Base-by-base conservation (phyloP, 1,139 yeast species). In the Candida pseudoviswanathii region DNA sequence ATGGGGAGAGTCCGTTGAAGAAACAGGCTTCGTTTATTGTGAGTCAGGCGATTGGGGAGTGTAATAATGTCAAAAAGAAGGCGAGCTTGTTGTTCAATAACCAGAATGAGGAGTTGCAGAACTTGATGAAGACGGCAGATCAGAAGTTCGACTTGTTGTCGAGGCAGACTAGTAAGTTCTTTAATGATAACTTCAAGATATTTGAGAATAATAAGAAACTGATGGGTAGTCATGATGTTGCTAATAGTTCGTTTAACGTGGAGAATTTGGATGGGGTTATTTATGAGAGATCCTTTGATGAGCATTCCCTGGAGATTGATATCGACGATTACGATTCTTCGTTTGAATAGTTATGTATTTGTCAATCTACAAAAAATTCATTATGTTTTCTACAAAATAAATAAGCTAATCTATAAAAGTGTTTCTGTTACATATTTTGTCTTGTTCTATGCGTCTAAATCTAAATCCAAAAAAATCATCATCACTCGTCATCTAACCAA, bases 401-500 rank as follows among this genome's bases (percentile, higher is more conserved):
- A 34, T 44, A 33, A 10, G 7, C 11, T 33, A 31, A n/a, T 43
- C 41, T 41, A 39, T 41, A 46, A 37, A 32, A 30, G n/a, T 25
- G 7, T 42, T 10, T 42, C 30, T 26, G 10, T 39, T 16, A 2
- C 24, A 9, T 3, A 3, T 4, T 29, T 45, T 24, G 10, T 38
- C 22, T 24, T 27, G 27, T 39, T 9, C 34, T 39, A 39, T 43
- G 9, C 16, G n/a, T 32, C 8, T 38, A n/a, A n/a, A n/a, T n/a
- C n/a, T n/a, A n/a, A n/a, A n/a, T n/a, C n/a, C n/a, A n/a, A n/a
- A n/a, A n/a, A n/a, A n/a, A n/a, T 16, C 26, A 36, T 32, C 32
- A 38, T 45, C 56, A 59, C 39, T 66, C 71, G 27, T 71, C 80
- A 46, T 70, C 73, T 53, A 86, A 71, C 97, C 97, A 90, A 47